Evolutionary conservation across 2,329 filamentous ascomycete species (phyloP), one percentile per base, ranked within the genome.

Genomic region (Trichoderma sp.): DNA sequence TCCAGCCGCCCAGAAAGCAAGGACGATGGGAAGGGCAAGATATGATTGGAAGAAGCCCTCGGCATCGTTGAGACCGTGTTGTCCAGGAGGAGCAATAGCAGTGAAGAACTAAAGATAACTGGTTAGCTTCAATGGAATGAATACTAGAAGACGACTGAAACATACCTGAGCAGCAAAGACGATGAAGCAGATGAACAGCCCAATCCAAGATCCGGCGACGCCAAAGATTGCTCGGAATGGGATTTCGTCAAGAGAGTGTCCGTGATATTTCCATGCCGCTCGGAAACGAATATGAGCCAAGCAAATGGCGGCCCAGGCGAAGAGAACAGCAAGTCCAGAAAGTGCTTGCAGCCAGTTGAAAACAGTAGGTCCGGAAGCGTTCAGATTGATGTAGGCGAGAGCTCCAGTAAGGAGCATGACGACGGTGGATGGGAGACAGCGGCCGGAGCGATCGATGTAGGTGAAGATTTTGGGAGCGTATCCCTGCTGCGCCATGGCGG

Each of bases 251-350:
- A 90, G 76, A 2, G 81, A 83, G 73, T 86, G 87, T 29, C 88
- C 88, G 68, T 89, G 83, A 19, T 79, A 75, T 27, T 76, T 77
- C 89, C 89, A 91, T 0, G 88, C 89, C 5, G 75, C 72, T 47
- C 89, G 88, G 84, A 90, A 91, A n/a, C 89, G 88, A 73, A 91
- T 89, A 74, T 91, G 89, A 0, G 87, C 85, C 21, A 89, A 76
- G 76, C 88, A 90, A 73, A 91, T 89, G 57, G 85, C 88, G 27
- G 83, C 87, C 89, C 89, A 91, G 19, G 88, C 87, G 77, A 90
- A 91, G 56, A 91, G 83, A 29, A 87, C 84, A 14, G 86, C 85
- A 1, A 91, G 83, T 66, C 87, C 89, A 3, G 88, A 90, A 14
- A 91, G 81, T 6, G 89, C 86, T 31, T 88, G 84, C 2, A 91